Conservation (phyloP, 371 early-diverging fungal genomes). For the Rhizomucor pusillus region DNA sequence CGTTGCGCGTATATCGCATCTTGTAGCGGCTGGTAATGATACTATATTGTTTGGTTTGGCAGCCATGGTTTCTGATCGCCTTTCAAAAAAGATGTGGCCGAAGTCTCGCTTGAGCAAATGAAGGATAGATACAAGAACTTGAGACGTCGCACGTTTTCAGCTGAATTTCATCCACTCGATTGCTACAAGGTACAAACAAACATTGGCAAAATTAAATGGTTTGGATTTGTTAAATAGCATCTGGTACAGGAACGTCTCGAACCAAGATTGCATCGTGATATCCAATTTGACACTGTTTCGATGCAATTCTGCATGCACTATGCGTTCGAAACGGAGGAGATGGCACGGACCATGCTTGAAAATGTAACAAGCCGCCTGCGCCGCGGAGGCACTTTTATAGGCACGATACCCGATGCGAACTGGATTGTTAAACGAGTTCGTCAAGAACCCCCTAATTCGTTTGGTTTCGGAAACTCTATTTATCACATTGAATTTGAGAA, state of each 20-base stretch:
- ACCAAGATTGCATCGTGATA: constrained; percentile 47
- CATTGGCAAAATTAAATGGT: neutral
- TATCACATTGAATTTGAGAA: constrained; percentile 80
- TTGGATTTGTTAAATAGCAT: neutral
- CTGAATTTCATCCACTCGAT: constrained; percentile 78
- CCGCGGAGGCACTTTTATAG: constrained; percentile 88
- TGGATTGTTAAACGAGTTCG: constrained; percentile 70
- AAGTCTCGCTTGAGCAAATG: constrained; percentile 91
- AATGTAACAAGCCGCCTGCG: constrained; percentile 81
- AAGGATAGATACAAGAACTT: constrained; percentile 64
- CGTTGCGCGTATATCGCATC: constrained; percentile 65
- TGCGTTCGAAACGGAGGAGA: constrained; percentile 86
- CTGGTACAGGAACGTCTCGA: constrained; percentile 50
- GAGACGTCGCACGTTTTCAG: constrained; percentile 57
- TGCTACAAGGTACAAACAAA: constrained; percentile 67
- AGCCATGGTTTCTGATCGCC: constrained; percentile 1
- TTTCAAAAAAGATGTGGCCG: constrained; percentile 87
- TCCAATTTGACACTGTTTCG: constrained; percentile 84
- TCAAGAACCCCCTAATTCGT: constrained; percentile 23
- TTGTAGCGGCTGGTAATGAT: constrained; percentile 69
- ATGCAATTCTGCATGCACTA: constrained; percentile 99
- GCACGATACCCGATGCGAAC: constrained; percentile 94
- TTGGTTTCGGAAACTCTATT: constrained; percentile 82
- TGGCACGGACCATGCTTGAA: constrained; percentile 76
- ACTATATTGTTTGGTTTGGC: neutral